These are phyloP conservation scores for Violaceomyces palustris DNA, from an alignment of 1,284 basidiomycete species.

Conservation along the genomic window DNA sequence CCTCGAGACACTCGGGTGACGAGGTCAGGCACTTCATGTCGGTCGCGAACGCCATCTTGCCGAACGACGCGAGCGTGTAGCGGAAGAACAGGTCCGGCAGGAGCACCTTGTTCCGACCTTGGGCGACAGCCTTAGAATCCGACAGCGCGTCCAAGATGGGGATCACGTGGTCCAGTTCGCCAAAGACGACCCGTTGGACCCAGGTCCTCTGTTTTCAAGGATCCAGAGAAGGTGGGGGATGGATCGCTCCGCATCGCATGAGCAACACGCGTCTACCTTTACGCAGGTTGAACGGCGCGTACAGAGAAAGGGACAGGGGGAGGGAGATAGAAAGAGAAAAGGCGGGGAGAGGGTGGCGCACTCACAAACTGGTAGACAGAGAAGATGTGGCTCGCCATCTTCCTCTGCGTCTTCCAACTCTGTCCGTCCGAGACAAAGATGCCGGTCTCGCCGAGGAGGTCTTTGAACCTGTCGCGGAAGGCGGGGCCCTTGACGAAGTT, in stretches of 20 bases:
- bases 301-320: no score
- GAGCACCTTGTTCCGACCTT: not conserved
- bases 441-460: conserved; percentile 30
- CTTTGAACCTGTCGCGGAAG: conserved; percentile 21
- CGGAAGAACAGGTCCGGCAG: conserved; percentile 35
- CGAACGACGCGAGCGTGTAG: conserved; percentile 10
- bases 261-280: no score
- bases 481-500: conserved; percentile 24
- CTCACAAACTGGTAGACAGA: conserved; percentile 39
- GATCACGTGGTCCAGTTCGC: no score
- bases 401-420: conserved; percentile 42
- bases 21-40: conserved; percentile 25
- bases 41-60: conserved; percentile 4
- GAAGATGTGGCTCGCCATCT: conserved; percentile 39
- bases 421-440: conserved; percentile 46
- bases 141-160: no score
- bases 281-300: no score
- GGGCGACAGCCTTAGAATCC: no score
- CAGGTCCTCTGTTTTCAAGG: no score
- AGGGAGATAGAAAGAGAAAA: no score
- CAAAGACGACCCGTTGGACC: no score
- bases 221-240: no score
- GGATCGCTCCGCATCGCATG: no score
- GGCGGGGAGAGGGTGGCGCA: no score
- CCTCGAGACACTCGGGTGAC: conserved; percentile 26